Evolutionary conservation across 2,329 filamentous ascomycete genomes (phyloP).

Genomic region (Pyrenochaeta sp.): DNA sequence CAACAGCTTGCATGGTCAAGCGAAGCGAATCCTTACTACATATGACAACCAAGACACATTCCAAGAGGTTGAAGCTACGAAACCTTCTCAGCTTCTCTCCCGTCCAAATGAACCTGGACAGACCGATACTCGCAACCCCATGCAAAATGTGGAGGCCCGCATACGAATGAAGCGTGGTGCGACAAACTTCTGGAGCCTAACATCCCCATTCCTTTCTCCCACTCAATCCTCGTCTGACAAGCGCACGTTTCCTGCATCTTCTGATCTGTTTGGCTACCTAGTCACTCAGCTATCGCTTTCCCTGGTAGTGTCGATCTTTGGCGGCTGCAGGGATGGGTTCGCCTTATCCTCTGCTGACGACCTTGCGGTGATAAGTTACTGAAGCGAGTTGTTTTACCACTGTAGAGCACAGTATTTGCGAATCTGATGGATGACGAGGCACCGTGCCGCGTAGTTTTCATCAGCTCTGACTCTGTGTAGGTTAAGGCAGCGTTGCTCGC

Average conservation of each 20-base stretch:
- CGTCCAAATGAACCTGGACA: background rate
- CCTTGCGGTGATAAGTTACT: background rate
- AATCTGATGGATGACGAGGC: background rate
- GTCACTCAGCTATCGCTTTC: background rate
- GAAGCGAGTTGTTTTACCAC: background rate
- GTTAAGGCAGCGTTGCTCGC: too few relatives aligned
- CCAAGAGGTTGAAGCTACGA: background rate
- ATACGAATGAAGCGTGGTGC: background rate
- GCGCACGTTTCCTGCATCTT: background rate
- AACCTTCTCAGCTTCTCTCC: background rate
- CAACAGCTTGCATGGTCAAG: background rate
- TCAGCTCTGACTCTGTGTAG: background rate
- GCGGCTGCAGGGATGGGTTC: background rate
- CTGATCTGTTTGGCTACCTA: background rate
- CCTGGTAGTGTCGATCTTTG: background rate
- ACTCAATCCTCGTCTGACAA: background rate
- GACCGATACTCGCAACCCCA: background rate
- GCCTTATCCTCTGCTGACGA: background rate
- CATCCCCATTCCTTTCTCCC: background rate
- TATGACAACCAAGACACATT: background rate
- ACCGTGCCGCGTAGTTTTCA: background rate
- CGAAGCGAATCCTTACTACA: background rate
- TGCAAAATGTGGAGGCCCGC: background rate
- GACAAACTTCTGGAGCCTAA: background rate
- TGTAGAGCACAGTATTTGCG: background rate